These are phyloP conservation scores for Byssochlamys sp. DNA, from an alignment of 2,329 filamentous ascomycete genomes.

Conservation along the genomic window DNA sequence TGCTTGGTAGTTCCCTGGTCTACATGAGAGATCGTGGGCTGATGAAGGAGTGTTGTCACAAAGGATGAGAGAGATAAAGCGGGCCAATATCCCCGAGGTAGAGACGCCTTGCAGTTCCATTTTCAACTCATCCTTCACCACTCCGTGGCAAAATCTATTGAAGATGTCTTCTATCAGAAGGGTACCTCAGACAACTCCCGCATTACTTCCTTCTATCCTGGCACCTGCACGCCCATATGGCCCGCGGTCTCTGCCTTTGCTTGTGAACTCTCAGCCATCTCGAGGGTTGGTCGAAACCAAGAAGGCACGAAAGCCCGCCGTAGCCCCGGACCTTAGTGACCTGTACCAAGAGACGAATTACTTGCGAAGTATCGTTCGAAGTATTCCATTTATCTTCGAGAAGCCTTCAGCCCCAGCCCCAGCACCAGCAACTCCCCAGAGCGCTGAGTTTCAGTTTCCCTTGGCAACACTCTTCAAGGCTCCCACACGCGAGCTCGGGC, in stretches of 20 bases:
- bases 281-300: background rate
- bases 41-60: background rate
- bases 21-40: background rate
- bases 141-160: background rate
- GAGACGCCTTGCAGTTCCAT: background rate
- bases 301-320: background rate
- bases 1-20: background rate
- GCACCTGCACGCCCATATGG: background rate
- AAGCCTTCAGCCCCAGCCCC: background rate
- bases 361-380: background rate
- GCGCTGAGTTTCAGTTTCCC: constrained; percentile 3
- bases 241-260: background rate
- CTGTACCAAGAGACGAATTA: background rate
- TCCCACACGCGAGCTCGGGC: constrained; percentile 3
- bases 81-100: background rate
- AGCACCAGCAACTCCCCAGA: background rate
- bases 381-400: background rate
- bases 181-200: constrained; percentile 8
- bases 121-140: background rate
- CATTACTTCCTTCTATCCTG: constrained; percentile 5
- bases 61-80: background rate
- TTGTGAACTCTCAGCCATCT: background rate
- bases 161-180: background rate
- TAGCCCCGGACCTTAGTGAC: background rate
- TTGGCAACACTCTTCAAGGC: constrained; percentile 4